Conservation (phyloP, 371 early-diverging fungal species). For the Rhizopus stolonifer region DNA sequence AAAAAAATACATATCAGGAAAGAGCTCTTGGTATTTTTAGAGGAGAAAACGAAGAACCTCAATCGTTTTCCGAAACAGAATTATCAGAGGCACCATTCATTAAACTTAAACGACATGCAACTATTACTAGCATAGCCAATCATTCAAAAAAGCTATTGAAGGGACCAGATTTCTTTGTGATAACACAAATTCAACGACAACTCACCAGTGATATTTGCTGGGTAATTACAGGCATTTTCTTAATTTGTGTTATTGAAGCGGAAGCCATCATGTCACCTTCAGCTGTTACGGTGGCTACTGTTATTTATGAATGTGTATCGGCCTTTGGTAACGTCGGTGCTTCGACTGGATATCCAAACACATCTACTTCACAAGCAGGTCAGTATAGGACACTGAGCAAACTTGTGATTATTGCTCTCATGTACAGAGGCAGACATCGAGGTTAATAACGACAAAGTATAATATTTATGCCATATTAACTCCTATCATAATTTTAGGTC, state of each 20-base stretch:
- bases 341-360: slow-evolving; percentile 37
- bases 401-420: slow-evolving; percentile 36
- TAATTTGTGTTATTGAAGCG: slow-evolving; percentile 33
- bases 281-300: slow-evolving; percentile 33
- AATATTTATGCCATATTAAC: background rate
- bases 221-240: slow-evolving; percentile 41
- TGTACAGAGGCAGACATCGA: slow-evolving; percentile 47
- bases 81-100: slow-evolving; percentile 33
- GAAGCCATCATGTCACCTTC: slow-evolving; percentile 38
- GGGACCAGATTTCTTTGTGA: slow-evolving; percentile 44
- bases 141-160: slow-evolving; percentile 29
- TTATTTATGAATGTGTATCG: slow-evolving; percentile 47
- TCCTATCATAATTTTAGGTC: slow-evolving; percentile 21
- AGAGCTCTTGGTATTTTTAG: slow-evolving; percentile 49
- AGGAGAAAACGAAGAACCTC: slow-evolving; percentile 32
- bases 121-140: slow-evolving; percentile 42
- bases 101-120: slow-evolving; percentile 36
- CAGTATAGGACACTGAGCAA: slow-evolving; percentile 37
- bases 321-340: slow-evolving; percentile 46
- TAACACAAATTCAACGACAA: slow-evolving; percentile 45
- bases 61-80: slow-evolving; percentile 29
- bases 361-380: slow-evolving; percentile 38
- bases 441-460: slow-evolving; percentile 24
- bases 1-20: slow-evolving; percentile 27
- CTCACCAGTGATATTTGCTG: slow-evolving; percentile 46